These are phyloP conservation scores for Jackrogersella minutella DNA, from an alignment of 495 filamentous ascomycete genomes.

Conservation along the genomic window DNA sequence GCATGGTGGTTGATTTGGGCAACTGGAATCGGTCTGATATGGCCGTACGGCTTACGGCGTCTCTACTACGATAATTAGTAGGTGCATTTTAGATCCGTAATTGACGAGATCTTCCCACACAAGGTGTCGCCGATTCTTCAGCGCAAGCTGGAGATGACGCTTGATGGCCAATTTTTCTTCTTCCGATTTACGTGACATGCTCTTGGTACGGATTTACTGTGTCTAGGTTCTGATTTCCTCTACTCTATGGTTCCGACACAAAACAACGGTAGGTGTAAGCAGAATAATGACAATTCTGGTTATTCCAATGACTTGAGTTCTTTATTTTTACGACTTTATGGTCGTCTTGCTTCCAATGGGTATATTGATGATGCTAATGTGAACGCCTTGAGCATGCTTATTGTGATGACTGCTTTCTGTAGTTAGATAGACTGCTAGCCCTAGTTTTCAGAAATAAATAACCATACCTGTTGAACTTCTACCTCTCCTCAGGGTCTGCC, in stretches of 20 bases:
- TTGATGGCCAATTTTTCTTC: constrained; percentile 83
- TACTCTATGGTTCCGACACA: background rate
- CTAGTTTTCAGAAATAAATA: too few relatives aligned
- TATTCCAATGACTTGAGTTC: background rate
- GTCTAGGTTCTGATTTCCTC: constrained; percentile 1
- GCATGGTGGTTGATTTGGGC: constrained; percentile 46
- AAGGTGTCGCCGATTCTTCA: constrained; percentile 91
- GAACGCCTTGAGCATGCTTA: constrained; percentile 30
- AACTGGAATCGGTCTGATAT: constrained; percentile 51
- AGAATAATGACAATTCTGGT: background rate
- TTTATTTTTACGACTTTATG: background rate
- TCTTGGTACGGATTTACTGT: constrained; percentile 4
- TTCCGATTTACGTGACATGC: constrained; percentile 29
- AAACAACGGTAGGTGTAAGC: background rate
- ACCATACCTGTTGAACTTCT: background rate
- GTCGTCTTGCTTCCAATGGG: constrained; percentile 9
- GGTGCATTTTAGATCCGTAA: constrained; percentile 58
- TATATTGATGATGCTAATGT: constrained; percentile 28
- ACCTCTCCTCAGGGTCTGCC: constrained; percentile 4
- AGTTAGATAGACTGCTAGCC: too few relatives aligned
- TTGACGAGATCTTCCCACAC: constrained; percentile 68
- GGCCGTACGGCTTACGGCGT: constrained; percentile 54
- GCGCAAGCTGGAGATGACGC: constrained; percentile 70
- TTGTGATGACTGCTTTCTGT: background rate
- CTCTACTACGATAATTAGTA: constrained; percentile 54